A percentile compares a stretch with the other conserved stretches of the same genome.
phyloP scores from a whole-genome alignment of 495 filamentous ascomycete genomes.

The Viridothelium virens region DNA sequence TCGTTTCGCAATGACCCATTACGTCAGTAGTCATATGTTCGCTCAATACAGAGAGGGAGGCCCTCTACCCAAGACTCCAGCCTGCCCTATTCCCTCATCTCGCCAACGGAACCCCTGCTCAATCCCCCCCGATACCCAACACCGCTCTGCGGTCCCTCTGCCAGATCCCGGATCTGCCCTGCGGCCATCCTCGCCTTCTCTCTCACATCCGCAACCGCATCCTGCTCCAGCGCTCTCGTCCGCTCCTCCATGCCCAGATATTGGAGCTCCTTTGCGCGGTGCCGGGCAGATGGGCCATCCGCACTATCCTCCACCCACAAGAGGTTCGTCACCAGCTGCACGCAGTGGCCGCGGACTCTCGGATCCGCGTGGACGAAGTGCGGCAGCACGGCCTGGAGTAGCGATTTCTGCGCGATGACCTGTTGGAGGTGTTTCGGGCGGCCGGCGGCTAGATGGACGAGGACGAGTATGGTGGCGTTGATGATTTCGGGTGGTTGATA shows the following conservation, averaged over 20 bases:
- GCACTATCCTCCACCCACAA: constrained; percentile 66
- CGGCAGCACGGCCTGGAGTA: constrained; percentile 45
- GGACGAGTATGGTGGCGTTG: constrained; percentile 60
- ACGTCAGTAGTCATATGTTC: neutral
- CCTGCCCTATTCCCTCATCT: neutral
- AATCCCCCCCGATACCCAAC: neutral
- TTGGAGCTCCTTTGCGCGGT: constrained; percentile 59
- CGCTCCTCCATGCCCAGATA: constrained; percentile 65
- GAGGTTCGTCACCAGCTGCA: constrained; percentile 76
- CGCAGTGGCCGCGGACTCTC: constrained; percentile 64
- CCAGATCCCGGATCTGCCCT: constrained; percentile 49
- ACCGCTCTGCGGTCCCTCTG: neutral
- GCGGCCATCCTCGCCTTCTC: constrained; percentile 75
- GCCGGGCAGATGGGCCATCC: constrained; percentile 52
- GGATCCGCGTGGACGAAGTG: constrained; percentile 61
- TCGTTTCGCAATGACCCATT: neutral
- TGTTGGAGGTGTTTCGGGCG: constrained; percentile 65
- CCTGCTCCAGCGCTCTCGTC: constrained; percentile 51
- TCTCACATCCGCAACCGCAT: constrained; percentile 72
- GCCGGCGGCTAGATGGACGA: constrained; percentile 81
- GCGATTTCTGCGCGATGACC: constrained; percentile 56
- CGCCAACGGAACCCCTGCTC: neutral
- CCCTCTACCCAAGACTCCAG: neutral
- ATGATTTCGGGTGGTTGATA: constrained; percentile 54
- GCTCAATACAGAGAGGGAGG: too few species aligned